Evolutionary conservation across 179 eudicot genomes (phyloP).

Genomic region (Spinacia oleracea): DNA sequence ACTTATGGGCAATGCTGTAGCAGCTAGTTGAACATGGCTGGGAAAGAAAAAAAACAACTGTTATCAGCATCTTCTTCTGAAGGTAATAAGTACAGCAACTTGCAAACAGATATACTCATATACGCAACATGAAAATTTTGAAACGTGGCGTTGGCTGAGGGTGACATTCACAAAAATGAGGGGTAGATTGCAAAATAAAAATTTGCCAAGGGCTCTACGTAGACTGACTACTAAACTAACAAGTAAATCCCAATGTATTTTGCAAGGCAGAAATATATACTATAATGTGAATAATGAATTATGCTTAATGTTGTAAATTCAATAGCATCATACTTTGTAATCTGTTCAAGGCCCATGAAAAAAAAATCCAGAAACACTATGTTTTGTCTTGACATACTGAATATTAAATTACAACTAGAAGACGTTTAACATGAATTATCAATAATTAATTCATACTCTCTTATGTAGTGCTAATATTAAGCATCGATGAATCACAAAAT

Average conservation of each 20-base stretch:
- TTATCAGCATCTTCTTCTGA: neutral
- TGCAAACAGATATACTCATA: neutral
- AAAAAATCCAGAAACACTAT: neutral
- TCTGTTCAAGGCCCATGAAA: neutral
- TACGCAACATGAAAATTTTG: no score
- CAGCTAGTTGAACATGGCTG: constrained; percentile 96
- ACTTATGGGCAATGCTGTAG: constrained; percentile 82
- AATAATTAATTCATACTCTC: no score
- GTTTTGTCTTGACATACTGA: neutral
- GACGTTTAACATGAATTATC: neutral
- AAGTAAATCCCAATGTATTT: neutral
- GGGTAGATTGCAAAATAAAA: neutral
- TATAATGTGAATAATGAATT: neutral
- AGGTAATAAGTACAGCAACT: neutral
- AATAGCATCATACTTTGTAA: neutral
- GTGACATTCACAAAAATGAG: neutral
- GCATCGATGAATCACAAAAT: no score
- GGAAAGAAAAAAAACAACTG: constrained; percentile 22
- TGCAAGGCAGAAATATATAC: neutral
- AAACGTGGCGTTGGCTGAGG: neutral
- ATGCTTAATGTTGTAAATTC: neutral
- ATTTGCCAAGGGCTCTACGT: no score
- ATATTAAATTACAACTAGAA: neutral
- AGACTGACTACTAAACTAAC: neutral
- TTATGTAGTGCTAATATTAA: no score